Base-by-base conservation (phyloP, 2,329 filamentous ascomycete genomes). In the Fusarium sp. region DNA sequence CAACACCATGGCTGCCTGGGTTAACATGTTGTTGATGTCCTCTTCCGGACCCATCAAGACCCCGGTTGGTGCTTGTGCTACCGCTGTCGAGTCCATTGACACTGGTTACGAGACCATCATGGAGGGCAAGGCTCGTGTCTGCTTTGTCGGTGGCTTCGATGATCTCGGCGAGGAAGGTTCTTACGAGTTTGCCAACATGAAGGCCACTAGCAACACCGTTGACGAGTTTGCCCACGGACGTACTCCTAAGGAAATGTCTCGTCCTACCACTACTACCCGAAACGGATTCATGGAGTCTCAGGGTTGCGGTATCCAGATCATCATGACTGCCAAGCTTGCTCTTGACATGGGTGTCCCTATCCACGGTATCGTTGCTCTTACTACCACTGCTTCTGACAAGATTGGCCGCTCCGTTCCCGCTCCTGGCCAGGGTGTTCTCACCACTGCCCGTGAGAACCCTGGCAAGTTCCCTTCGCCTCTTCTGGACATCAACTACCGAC, bases 121-220 rank as follows among this genome's bases (percentile, higher is more conserved):
- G 77, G 95, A 98, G 82, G 96, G 96, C 83, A 99, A 99, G 88
- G 96, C 97, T 66, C 93, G 95, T 56, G 90, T 99, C 78, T 98
- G 95, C 88, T 92, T 99, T 73, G 97, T 99, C 65, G 96, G 96
- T 89, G 96, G 96, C 75, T 98, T 99, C 79, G 96, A 99, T 85
- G 97, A 99, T 84, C 98, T 99, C 86, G 94, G 97, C 78, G 96
- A 99, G 84, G 96, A 99, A 84, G 97, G 96, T 56, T 99, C 96
- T 2, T 99, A 98, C 79, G 96, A 99, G 83, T 99, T 99, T 81
- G 96, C 96, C 86, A 99, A 99, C 87, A 99, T 99, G 96, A 97
- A 97, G 85, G 96, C 96, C 65, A 99, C 96, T 60, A 98, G 95
- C 88, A 99, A 98, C 80, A 95, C 95, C 30, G 92, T 98, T 68